These are phyloP conservation scores for Lanmaoa pseudosensibilis DNA, from an alignment of 768 basidiomycete species.

Conservation along the genomic window DNA sequence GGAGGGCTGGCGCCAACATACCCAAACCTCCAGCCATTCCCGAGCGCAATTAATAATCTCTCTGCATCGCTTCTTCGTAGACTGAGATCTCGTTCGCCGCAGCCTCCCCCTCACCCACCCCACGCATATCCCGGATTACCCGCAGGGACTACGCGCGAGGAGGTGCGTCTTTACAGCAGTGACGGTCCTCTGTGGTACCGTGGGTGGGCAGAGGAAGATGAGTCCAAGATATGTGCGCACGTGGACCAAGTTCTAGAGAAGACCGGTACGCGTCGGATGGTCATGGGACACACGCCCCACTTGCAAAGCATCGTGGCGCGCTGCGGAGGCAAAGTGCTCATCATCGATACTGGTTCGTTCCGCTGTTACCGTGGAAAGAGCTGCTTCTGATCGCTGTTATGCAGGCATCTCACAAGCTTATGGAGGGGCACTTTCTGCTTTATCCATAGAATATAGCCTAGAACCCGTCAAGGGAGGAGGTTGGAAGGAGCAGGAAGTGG, in stretches of 20 bases:
- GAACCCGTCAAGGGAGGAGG: constrained; percentile 50
- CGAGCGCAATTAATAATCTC: constrained; percentile 76
- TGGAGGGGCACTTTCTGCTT: constrained; percentile 86
- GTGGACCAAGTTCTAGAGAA: constrained; percentile 70
- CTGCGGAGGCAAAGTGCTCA: constrained; percentile 89
- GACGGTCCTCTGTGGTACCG: constrained; percentile 95
- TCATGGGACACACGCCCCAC: constrained; percentile 97
- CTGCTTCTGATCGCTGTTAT: constrained; percentile 8
- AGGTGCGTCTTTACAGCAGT: constrained; percentile 66
- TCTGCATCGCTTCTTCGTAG: constrained; percentile 67
- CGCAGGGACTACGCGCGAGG: constrained; percentile 57
- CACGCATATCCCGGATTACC: constrained; percentile 75
- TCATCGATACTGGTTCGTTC: constrained; percentile 85
- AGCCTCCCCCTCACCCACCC: constrained; percentile 79
- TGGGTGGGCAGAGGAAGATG: constrained; percentile 80
- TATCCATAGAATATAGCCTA: constrained; percentile 84
- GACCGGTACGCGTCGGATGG: constrained; percentile 82
- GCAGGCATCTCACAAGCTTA: constrained; percentile 93
- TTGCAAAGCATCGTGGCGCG: constrained; percentile 83
- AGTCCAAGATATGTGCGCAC: constrained; percentile 64
- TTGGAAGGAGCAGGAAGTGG: constrained; percentile 38
- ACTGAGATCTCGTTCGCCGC: constrained; percentile 62
- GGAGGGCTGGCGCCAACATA: constrained; percentile 86
- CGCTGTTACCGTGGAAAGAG: neutral
- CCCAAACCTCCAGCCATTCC: constrained; percentile 75